A percentile compares a stretch with the other conserved stretches of the same genome.
Conservation (phyloP, 2,329 filamentous ascomycete genomes). For the Daldinia sp. region DNA sequence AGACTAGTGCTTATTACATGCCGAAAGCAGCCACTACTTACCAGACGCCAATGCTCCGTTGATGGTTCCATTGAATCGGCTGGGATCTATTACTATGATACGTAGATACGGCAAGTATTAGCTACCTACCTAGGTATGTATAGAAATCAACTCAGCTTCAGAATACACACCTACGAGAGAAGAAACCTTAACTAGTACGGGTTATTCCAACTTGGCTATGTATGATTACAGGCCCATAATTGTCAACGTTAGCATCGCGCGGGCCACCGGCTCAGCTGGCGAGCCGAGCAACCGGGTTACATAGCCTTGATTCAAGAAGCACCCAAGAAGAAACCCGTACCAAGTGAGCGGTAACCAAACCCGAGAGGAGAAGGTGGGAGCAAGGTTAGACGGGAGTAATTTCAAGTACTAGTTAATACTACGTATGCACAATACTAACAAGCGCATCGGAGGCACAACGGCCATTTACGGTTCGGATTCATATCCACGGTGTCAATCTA, state of each 20-base stretch:
- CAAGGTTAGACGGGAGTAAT: background rate
- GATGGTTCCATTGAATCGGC: background rate
- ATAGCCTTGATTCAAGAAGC: background rate
- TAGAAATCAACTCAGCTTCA: background rate
- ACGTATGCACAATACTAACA: background rate
- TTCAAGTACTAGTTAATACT: background rate
- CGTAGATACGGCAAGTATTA: background rate
- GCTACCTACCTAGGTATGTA: no score
- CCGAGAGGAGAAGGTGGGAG: background rate
- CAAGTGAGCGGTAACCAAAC: background rate
- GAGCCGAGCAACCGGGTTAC: no score
- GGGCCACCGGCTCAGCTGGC: background rate
- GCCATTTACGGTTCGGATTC: background rate
- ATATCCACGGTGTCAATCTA: background rate
- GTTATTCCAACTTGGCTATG: no score
- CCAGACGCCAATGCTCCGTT: background rate
- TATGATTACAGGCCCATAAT: background rate
- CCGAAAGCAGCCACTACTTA: background rate
- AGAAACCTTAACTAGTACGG: no score
- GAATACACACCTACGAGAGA: background rate
- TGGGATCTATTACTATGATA: background rate
- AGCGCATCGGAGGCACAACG: background rate
- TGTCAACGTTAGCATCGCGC: background rate
- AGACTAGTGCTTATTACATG: background rate
- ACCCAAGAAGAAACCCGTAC: background rate